phyloP scores from a whole-genome alignment of 208 protist species.

The Porcisia hertigi region DNA sequence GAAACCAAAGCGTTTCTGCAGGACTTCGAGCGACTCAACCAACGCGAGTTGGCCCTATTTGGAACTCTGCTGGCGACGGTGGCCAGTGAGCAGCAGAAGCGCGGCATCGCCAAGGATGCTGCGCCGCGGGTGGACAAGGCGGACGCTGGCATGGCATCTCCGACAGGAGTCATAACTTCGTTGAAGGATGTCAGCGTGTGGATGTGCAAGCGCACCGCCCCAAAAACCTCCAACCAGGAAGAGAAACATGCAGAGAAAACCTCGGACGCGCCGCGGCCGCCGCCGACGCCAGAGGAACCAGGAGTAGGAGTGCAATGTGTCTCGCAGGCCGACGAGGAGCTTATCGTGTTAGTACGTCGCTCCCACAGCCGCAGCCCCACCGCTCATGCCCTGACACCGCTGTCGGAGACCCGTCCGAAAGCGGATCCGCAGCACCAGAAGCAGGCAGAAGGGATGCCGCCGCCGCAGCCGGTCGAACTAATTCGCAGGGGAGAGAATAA shows the following conservation, averaged over 20 bases:
- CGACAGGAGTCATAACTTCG: slow-evolving; percentile 5
- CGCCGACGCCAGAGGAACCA: background rate
- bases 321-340: slow-evolving; percentile 7
- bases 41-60: slow-evolving; percentile 28
- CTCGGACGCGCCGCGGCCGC: background rate
- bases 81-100: slow-evolving; percentile 19
- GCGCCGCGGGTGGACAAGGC: background rate
- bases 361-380: slow-evolving; percentile 17
- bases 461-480: background rate
- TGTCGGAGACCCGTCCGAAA: background rate
- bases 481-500: background rate
- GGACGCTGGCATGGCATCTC: background rate
- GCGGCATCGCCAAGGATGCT: background rate
- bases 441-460: background rate
- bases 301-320: background rate
- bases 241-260: background rate
- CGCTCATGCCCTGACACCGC: background rate
- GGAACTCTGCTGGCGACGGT: slow-evolving; percentile 26
- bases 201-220: slow-evolving; percentile 16
- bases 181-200: slow-evolving; percentile 23
- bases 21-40: slow-evolving; percentile 30
- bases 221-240: background rate
- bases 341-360: slow-evolving; percentile 26
- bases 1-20: slow-evolving; percentile 23
- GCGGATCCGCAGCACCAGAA: slow-evolving; percentile 3